Base-by-base conservation (phyloP, 495 filamentous ascomycete genomes). In the Aspergillus heteromorphus region DNA sequence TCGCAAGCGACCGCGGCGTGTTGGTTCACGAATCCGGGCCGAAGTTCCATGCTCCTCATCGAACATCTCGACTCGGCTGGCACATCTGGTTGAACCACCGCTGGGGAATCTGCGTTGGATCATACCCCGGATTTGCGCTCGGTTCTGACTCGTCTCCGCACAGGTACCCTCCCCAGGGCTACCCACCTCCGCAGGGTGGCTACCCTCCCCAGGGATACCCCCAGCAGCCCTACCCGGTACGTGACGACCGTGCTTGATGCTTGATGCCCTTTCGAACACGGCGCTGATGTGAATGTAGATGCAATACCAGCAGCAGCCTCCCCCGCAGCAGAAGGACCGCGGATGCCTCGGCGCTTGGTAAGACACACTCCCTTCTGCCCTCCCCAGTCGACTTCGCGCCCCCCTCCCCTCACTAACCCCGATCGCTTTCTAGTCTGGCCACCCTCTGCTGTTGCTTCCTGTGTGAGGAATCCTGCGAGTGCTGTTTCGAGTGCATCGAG, bases 361-460 rank as follows among this genome's bases (percentile, higher is more conserved):
- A 70, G 77, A 42, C 18, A n/a, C n/a, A n/a, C n/a, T n/a, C n/a
- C 11, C 13, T 61, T 13, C 41, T 36, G 18, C 40, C 25, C 16
- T 45, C 8, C 23, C 8, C 14, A 25, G 25, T 48, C 6, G 16
- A 6, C 20, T 17, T 21, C 30, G 5, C 40, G 21, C 25, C 13
- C 3, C 18, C 2, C 13, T 5, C 29, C 18, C 29, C 17, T 19
- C 1, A 43, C 63, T 68, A 51, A 71, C 38, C 11, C 16, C 0
- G 20, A 18, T 48, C 4, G 23, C 30, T 18, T 6, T 34, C 14
- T 56, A 81, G 87, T 70, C 65, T 91, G 23, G 85, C 85, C 13
- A 77, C 79, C 20, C 69, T 90, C 41, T 89, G 86, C 76, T 91
- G 87, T 63, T 90, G 87, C 62, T 90, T 85, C 70, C 79, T 90